phyloP scores from a whole-genome alignment of 1,284 basidiomycete genomes.

The Austroboletus novae-zelandiae region DNA sequence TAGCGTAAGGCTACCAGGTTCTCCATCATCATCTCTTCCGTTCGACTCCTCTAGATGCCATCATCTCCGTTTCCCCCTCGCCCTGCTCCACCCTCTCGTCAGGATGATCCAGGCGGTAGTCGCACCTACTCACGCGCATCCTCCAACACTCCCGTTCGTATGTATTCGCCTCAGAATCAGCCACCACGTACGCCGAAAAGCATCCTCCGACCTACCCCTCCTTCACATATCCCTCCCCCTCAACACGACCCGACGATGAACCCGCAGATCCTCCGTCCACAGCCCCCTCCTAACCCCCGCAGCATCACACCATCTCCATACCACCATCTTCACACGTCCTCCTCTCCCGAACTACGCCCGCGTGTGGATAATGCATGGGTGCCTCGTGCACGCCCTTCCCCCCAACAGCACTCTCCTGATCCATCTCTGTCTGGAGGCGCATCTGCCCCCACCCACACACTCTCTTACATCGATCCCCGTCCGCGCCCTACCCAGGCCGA shows the following conservation, averaged over 20 bases:
- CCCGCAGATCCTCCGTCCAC: conserved; percentile 7
- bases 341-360: conserved; percentile 26
- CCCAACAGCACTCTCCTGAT: conserved; percentile 16
- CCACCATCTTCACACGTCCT: conserved; percentile 25
- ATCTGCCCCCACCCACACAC: neutral
- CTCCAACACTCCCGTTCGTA: neutral
- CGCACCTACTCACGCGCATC: conserved; percentile 2
- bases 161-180: conserved; percentile 7
- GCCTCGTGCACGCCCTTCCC: conserved; percentile 19
- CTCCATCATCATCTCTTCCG: neutral
- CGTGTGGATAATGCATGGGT: conserved; percentile 21
- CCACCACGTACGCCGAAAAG: conserved; percentile 11
- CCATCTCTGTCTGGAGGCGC: neutral
- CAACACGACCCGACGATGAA: conserved; percentile 3
- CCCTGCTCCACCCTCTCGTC: conserved; percentile 6
- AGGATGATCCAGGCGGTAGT: conserved; percentile 5
- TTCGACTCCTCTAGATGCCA: conserved; percentile 11
- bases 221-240: neutral
- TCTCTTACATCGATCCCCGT: conserved; percentile 12
- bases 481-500: conserved; percentile 11
- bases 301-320: conserved; percentile 8
- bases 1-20: neutral
- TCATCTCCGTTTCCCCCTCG: conserved; percentile 21
- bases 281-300: conserved; percentile 9
- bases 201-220: conserved; percentile 20